These are phyloP conservation scores for Conringia planisiliqua DNA, from an alignment of 345 rosid genomes.

Conservation along the genomic window DNA sequence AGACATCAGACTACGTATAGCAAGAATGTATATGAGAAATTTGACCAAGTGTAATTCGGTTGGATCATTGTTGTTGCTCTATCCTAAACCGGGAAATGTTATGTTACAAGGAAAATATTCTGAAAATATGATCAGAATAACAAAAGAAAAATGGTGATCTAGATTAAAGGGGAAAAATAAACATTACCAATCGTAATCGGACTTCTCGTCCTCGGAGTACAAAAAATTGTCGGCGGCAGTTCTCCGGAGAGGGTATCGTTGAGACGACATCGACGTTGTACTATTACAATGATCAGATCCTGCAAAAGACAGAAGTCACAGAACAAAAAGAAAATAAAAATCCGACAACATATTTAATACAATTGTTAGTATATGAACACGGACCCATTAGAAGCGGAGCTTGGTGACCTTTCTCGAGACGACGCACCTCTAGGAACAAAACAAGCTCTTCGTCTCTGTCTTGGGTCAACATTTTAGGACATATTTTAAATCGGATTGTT, in stretches of 20 bases:
- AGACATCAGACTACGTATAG: not conserved
- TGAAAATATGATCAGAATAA: not conserved
- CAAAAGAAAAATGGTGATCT: not conserved
- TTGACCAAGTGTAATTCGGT: not conserved
- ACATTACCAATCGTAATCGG: constrained; percentile 34
- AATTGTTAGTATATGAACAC: not conserved
- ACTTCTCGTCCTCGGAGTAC: constrained; percentile 34
- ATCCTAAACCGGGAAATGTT: not conserved
- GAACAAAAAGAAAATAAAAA: not conserved
- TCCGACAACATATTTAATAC: not conserved
- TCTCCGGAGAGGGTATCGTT: constrained; percentile 35
- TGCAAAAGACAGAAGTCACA: constrained; percentile 31
- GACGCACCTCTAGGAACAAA: constrained; percentile 57
- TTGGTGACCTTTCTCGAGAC: constrained; percentile 46
- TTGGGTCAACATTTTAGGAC: constrained; percentile 41
- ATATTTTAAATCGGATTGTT: not conserved
- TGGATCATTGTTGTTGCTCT: not conserved
- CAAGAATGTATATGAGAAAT: not conserved
- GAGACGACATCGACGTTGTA: constrained; percentile 31
- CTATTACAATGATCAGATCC: constrained; percentile 34
- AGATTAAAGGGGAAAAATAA: not conserved
- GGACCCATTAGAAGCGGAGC: constrained; percentile 20
- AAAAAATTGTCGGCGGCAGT: constrained; percentile 59
- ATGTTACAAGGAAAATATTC: not conserved
- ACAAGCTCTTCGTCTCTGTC: constrained; percentile 75